phyloP scores from a whole-genome alignment of 106 monocot genomes.

The Acorus calamus region DNA sequence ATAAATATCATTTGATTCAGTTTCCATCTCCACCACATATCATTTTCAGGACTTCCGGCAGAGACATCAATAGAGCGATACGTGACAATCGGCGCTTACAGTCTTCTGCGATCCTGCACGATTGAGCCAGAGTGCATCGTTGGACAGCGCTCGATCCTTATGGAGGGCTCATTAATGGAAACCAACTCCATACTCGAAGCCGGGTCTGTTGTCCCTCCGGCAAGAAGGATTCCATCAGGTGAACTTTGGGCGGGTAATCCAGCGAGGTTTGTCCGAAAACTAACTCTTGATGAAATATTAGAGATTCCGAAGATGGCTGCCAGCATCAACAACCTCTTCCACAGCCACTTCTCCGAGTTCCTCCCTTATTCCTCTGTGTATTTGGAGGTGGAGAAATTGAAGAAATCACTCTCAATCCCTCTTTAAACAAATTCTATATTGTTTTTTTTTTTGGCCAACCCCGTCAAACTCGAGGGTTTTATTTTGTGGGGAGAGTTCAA shows the following conservation, averaged over 20 bases:
- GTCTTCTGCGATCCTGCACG: constrained; percentile 78
- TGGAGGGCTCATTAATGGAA: constrained; percentile 94
- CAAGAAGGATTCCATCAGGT: constrained; percentile 72
- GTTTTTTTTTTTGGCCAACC: constrained; percentile 1
- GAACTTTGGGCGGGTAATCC: constrained; percentile 97
- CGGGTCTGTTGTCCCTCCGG: constrained; percentile 82
- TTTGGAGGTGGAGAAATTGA: constrained; percentile 88
- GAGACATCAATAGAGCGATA: constrained; percentile 83
- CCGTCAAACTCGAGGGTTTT: too few relatives aligned
- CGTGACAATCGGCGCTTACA: constrained; percentile 82
- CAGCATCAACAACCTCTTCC: constrained; percentile 89
- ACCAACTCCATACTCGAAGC: constrained; percentile 91
- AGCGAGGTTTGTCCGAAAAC: constrained; percentile 66
- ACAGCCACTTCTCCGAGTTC: constrained; percentile 82
- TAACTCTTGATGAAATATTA: constrained; percentile 73
- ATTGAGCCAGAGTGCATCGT: constrained; percentile 93
- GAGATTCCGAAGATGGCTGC: constrained; percentile 84
- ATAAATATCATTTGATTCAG: background rate
- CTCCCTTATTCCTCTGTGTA: constrained; percentile 83
- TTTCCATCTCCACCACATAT: too few relatives aligned
- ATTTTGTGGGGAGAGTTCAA: too few relatives aligned
- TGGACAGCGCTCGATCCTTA: constrained; percentile 82
- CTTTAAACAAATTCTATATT: constrained; percentile 23
- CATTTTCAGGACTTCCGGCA: constrained; percentile 69
- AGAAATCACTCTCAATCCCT: constrained; percentile 48